Conservation (phyloP, 306 rosid species). For the Medicago lupulina region DNA sequence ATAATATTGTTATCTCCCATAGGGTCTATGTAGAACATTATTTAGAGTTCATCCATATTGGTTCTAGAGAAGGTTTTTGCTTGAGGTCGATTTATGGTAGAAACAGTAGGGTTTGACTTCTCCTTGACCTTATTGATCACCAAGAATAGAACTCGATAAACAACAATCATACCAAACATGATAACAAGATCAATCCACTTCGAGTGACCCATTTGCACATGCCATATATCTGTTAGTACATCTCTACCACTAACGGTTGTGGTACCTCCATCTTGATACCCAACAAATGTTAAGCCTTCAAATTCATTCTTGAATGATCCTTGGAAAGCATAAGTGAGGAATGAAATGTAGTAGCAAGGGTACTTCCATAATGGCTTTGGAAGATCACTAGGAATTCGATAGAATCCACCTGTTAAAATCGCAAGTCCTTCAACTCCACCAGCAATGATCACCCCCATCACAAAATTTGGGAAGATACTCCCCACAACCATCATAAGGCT, state of each 20-base stretch:
- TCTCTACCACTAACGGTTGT: conserved; percentile 46
- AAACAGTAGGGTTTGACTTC: conserved; percentile 45
- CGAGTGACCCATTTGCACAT: conserved; percentile 60
- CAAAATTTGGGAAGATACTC: conserved; percentile 58
- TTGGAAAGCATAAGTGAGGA: conserved; percentile 63
- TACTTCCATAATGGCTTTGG: conserved; percentile 65
- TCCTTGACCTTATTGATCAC: conserved; percentile 50
- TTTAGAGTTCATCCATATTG: conserved; percentile 1
- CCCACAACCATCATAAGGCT: conserved; percentile 77
- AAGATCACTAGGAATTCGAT: conserved; percentile 57
- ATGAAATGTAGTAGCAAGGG: conserved; percentile 59
- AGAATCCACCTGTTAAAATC: conserved; percentile 64
- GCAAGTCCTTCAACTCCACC: conserved; percentile 65
- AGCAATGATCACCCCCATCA: conserved; percentile 61
- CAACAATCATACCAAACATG: conserved; percentile 64
- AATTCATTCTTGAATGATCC: conserved; percentile 71
- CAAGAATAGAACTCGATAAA: conserved; percentile 59
- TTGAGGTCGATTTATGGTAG: not conserved
- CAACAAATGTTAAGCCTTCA: conserved; percentile 53
- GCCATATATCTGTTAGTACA: conserved; percentile 53
- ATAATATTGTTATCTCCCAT: not conserved
- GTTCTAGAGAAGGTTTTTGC: conserved; percentile 15
- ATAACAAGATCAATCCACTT: conserved; percentile 71
- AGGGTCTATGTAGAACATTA: not conserved
- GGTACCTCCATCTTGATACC: conserved; percentile 23